Conservation (phyloP, 352 stramenopile species). For the Pythium dissimile region DNA sequence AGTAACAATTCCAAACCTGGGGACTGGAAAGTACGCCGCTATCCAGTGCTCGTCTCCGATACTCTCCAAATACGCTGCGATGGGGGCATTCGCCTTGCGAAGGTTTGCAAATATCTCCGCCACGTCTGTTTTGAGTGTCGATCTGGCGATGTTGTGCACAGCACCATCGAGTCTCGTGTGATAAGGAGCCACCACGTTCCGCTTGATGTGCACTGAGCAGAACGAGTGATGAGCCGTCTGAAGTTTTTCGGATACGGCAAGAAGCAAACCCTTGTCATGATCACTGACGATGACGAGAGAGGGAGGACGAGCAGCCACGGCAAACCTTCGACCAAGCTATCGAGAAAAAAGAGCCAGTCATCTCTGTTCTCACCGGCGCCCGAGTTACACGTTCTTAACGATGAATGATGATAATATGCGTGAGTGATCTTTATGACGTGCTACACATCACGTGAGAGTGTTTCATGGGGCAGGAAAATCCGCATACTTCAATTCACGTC, state of each 20-base stretch:
- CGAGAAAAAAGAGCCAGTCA: constrained; percentile 7
- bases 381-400: neutral
- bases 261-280: constrained; percentile 1
- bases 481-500: too few species aligned
- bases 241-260: neutral
- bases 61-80: neutral
- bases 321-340: neutral
- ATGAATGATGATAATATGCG: too few species aligned
- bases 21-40: neutral
- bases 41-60: neutral
- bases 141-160: constrained; percentile 1
- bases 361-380: neutral
- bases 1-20: constrained; percentile 8
- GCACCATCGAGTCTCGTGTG: neutral
- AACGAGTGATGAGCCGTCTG: neutral
- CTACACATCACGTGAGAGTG: too few species aligned
- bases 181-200: neutral
- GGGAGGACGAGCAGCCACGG: neutral
- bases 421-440: too few species aligned
- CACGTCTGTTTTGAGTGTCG: neutral
- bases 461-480: too few species aligned
- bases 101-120: neutral
- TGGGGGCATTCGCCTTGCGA: neutral
- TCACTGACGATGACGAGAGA: constrained; percentile 2
- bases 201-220: constrained; percentile 13